These are phyloP conservation scores for Pseudogymnoascus sp. DNA, from an alignment of 2,329 filamentous ascomycete species.

Conservation along the genomic window DNA sequence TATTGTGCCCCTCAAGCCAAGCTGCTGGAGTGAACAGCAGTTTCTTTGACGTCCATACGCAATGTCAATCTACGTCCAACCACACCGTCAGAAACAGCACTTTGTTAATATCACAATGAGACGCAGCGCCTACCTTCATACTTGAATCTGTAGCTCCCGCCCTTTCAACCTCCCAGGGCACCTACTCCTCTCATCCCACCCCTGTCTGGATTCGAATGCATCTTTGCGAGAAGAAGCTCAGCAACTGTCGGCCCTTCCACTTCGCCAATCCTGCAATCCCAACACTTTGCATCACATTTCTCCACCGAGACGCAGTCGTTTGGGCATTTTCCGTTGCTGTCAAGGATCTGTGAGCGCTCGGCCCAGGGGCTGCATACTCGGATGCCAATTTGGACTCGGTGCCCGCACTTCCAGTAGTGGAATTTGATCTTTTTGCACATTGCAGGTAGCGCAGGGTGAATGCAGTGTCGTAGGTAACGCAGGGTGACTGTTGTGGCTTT, in stretches of 20 bases:
- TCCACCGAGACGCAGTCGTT: background rate
- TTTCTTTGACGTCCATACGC: background rate
- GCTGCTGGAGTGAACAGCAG: background rate
- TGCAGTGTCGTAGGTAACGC: background rate
- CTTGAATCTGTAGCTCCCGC: background rate
- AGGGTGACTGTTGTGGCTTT: background rate
- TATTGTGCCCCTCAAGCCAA: background rate
- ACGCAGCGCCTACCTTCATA: background rate
- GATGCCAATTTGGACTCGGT: background rate
- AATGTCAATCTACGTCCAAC: background rate
- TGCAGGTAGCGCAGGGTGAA: background rate
- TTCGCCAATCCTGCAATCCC: background rate
- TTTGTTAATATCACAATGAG: background rate
- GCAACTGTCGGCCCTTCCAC: background rate
- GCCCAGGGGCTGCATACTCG: background rate
- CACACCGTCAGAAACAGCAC: background rate
- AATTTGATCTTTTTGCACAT: background rate
- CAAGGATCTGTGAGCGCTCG: slow-evolving; percentile 1
- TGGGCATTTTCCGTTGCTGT: background rate
- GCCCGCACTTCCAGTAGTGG: background rate
- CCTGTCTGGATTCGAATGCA: background rate
- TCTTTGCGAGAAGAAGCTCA: background rate
- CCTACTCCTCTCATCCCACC: background rate
- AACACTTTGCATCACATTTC: background rate
- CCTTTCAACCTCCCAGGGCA: background rate